phyloP scores from a whole-genome alignment of 306 rosid genomes.

The Casuarina equisetifolia region DNA sequence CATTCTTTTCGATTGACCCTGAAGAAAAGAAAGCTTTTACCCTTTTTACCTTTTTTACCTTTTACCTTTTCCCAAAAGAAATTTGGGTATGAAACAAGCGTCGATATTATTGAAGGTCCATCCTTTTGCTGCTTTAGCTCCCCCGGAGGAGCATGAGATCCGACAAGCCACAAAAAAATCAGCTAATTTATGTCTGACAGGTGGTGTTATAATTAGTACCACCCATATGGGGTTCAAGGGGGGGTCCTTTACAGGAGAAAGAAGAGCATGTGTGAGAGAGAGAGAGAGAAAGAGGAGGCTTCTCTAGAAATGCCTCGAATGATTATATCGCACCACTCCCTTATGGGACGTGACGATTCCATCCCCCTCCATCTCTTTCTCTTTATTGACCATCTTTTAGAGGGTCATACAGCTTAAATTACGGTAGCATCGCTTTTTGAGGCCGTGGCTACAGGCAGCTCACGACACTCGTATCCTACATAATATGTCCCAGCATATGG shows the following conservation, averaged over 20 bases:
- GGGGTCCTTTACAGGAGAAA: constrained; percentile 45
- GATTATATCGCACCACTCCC: constrained; percentile 20
- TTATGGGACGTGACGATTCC: neutral
- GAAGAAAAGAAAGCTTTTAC: too few species aligned
- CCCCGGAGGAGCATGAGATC: too few species aligned
- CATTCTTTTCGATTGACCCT: too few species aligned
- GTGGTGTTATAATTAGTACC: constrained; percentile 39
- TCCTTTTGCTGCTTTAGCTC: too few species aligned
- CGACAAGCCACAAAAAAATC: neutral
- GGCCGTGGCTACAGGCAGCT: constrained; percentile 26
- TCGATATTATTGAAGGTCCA: too few species aligned
- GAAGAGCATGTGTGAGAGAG: constrained; percentile 10
- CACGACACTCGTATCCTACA: neutral
- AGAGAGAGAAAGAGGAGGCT: neutral
- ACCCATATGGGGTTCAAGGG: constrained; percentile 43
- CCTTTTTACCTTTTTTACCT: too few species aligned
- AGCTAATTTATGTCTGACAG: constrained; percentile 26
- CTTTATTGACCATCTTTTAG: constrained; percentile 35
- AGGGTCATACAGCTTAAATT: constrained; percentile 28
- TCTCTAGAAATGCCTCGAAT: constrained; percentile 23
- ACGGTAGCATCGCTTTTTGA: constrained; percentile 25
- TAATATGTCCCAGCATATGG: constrained; percentile 5
- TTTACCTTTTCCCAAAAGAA: too few species aligned
- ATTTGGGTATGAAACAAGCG: too few species aligned
- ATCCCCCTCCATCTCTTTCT: neutral